Evolutionary conservation across 768 basidiomycete genomes (phyloP).

Genomic region (Hypholoma fasciculare): DNA sequence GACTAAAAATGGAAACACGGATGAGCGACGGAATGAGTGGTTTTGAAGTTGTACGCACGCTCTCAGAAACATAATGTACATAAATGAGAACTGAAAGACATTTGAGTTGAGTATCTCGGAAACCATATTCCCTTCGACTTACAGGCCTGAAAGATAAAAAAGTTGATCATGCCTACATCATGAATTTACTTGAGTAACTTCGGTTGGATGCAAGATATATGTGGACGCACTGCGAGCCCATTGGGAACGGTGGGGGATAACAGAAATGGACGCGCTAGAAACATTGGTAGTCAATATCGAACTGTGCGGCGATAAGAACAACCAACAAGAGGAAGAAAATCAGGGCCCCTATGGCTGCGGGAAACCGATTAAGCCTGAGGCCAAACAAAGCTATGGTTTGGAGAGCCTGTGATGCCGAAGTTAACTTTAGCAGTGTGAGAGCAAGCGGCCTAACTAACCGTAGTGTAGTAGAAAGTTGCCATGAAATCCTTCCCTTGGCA

Average conservation of each 20-base stretch:
- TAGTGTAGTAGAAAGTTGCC: constrained; percentile 48
- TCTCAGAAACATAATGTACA: constrained; percentile 68
- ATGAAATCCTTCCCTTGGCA: constrained; percentile 47
- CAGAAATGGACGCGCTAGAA: constrained; percentile 35
- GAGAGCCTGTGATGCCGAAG: constrained; percentile 33
- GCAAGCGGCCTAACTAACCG: constrained; percentile 25
- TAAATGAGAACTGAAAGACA: constrained; percentile 65
- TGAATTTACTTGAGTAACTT: not conserved
- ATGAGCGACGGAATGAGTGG: not conserved
- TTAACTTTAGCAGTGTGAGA: constrained; percentile 1
- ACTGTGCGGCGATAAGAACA: not conserved
- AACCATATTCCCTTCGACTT: constrained; percentile 20
- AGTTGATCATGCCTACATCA: constrained; percentile 59
- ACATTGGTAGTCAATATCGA: not conserved
- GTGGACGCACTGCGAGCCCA: constrained; percentile 35
- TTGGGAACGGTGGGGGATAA: constrained; percentile 35
- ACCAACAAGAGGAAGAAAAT: constrained; percentile 55
- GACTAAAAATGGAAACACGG: constrained; percentile 36
- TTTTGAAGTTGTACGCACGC: constrained; percentile 32
- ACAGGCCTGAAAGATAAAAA: constrained; percentile 74
- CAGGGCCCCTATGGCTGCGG: constrained; percentile 59
- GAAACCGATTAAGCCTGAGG: constrained; percentile 61
- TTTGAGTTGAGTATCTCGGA: constrained; percentile 9
- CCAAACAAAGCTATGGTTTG: constrained; percentile 76
- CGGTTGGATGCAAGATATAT: not conserved